Conservation (phyloP, 768 basidiomycete genomes). For the Phaeotremella skinneri region DNA sequence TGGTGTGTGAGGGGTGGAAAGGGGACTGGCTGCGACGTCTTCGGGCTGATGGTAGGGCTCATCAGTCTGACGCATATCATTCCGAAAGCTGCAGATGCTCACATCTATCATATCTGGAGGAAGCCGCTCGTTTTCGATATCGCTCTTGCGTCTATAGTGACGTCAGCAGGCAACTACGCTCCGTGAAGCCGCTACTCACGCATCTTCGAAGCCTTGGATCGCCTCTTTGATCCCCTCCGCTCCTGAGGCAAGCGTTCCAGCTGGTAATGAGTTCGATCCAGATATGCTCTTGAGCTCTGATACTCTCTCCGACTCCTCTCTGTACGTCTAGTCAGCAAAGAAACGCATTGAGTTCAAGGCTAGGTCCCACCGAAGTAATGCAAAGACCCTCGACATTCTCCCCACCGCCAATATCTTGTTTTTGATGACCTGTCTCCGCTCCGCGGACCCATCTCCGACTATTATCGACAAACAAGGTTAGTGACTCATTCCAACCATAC, state of each 20-base stretch:
- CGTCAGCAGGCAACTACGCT: conserved; percentile 2
- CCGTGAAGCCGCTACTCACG: conserved; percentile 61
- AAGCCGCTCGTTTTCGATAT: conserved; percentile 98
- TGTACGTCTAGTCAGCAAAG: conserved; percentile 42
- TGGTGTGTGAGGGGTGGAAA: conserved; percentile 43
- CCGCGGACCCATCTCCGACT: conserved; percentile 51
- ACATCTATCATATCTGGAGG: conserved; percentile 89
- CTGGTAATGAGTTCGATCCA: conserved; percentile 68
- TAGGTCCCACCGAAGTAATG: conserved; percentile 75
- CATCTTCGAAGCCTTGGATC: conserved; percentile 90
- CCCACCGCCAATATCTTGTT: conserved; percentile 98
- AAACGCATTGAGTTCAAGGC: neutral
- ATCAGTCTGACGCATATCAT: conserved; percentile 54
- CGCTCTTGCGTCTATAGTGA: conserved; percentile 74
- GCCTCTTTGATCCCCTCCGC: conserved; percentile 93
- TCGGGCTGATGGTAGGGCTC: conserved; percentile 26
- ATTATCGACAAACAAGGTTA: conserved; percentile 51
- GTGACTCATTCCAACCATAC: conserved; percentile 51
- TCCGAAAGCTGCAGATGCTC: conserved; percentile 57
- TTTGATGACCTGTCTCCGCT: conserved; percentile 88
- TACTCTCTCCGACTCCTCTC: conserved; percentile 96
- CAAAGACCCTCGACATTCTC: conserved; percentile 92
- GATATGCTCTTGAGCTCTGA: conserved; percentile 92
- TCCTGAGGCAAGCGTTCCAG: conserved; percentile 78
- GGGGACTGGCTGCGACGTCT: conserved; percentile 41